Base-by-base conservation (phyloP, 306 rosid genomes). In the Albizia julibrissin region DNA sequence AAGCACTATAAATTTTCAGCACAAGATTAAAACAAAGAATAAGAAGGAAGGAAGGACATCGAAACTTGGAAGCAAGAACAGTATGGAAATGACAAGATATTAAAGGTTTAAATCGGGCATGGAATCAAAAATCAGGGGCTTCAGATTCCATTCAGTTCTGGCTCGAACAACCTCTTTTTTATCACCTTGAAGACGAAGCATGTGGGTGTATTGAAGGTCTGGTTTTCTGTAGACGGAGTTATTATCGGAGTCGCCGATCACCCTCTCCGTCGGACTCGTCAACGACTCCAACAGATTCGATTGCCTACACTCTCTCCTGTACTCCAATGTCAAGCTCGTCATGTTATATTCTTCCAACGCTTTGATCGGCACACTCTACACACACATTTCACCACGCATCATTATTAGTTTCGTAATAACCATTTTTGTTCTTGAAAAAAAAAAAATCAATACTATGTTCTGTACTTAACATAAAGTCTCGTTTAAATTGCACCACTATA, bases 291-390 rank as follows among this genome's bases (percentile, higher is more conserved):
- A 83, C 84, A 88, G 69, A 80, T 85, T 91, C 14, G 97, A 81
- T 79, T 93, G 97, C 81, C 84, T 87, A 12, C 98, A 95, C 88
- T 95, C 99, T 33, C 98, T 86, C 58, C 98, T 56, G 72, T 86
- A 95, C 87, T 95, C 99, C 84, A 95, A 74, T 0, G 98, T 95
- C 92, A 95, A 86, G 88, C 95, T 91, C 31, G 86, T 88, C 81
- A 95, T 82, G 59, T 86, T 77, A 74, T 78, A 89, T 43, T 91
- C 86, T 76, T 88, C 89, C 39, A 95, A 52, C 50, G 92, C 98
- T 72, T 86, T 80, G 49, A 84, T 87, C 26, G 99, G 94, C 86
- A 95, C 93, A 37, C 97, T 93, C 99, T 95, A 85, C 90, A 75
- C 50, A 29, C 54, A 46, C 15, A 49, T 46, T 2, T 21, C 6